Percentiles rank a stretch among this genome's conserved stretches.
phyloP scores from a whole-genome alignment of 495 filamentous ascomycete genomes.

The Copromyces sp. region DNA sequence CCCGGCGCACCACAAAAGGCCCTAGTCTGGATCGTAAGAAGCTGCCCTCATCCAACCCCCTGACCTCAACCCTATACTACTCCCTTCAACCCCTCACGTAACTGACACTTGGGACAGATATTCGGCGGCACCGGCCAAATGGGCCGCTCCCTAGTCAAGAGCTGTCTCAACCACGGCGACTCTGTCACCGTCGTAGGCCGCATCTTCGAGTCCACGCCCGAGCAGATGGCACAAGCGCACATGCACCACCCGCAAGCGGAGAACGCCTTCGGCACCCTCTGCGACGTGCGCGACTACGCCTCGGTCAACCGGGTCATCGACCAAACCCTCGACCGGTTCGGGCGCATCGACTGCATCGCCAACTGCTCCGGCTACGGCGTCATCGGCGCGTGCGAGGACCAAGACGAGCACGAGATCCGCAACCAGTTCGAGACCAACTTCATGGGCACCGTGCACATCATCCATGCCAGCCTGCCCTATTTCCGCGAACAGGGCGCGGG shows the following conservation, averaged over 20 bases:
- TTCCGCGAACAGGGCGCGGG: conserved; percentile 68
- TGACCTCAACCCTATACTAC: not conserved
- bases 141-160: conserved; percentile 79
- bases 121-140: conserved; percentile 96
- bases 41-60: not conserved
- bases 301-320: conserved; percentile 67
- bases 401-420: conserved; percentile 87
- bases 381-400: conserved; percentile 92
- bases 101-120: conserved; percentile 40
- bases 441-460: conserved; percentile 86
- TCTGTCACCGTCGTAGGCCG: conserved; percentile 83
- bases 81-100: not conserved
- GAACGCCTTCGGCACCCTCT: conserved; percentile 70
- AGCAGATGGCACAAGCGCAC: conserved; percentile 48
- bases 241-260: conserved; percentile 58
- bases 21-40: conserved; percentile 69
- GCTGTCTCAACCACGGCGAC: conserved; percentile 69
- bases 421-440: conserved; percentile 98
- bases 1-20: conserved; percentile 60
- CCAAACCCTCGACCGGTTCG: conserved; percentile 59
- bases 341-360: conserved; percentile 75
- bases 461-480: conserved; percentile 80
- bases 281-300: conserved; percentile 75
- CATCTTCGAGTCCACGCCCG: conserved; percentile 65
- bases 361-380: conserved; percentile 92